Conservation (phyloP, 192 early-diverging fungal genomes). For the Diversispora eburnea region DNA sequence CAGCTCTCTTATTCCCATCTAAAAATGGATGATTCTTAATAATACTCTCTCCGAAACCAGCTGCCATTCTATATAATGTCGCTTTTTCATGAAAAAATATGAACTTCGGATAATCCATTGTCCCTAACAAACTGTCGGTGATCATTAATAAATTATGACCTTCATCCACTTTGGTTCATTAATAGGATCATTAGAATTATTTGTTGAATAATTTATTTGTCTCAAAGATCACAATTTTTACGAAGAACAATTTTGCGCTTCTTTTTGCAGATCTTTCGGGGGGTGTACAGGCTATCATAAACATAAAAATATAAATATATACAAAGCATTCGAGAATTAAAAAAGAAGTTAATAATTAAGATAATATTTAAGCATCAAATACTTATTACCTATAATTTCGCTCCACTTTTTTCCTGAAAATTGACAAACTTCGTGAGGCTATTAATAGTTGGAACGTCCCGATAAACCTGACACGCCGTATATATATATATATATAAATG, state of each 20-base stretch:
- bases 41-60: slow-evolving; percentile 13
- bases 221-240: slow-evolving; percentile 21
- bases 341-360: no score
- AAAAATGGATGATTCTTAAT: slow-evolving; percentile 22
- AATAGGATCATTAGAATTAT: background rate
- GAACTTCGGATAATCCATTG: background rate
- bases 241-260: background rate
- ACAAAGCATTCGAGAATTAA: no score
- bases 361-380: no score
- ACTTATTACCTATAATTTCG: no score
- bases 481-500: no score
- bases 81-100: slow-evolving; percentile 19
- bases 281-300: slow-evolving; percentile 10
- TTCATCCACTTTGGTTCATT: slow-evolving; percentile 1
- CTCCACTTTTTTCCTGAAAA: no score
- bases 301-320: no score
- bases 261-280: slow-evolving; percentile 7
- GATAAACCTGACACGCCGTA: no score
- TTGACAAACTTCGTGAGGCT: no score
- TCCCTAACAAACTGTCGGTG: background rate
- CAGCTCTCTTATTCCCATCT: slow-evolving; percentile 27
- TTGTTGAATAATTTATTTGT: background rate
- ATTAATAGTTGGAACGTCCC: no score
- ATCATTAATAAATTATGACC: background rate
- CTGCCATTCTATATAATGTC: slow-evolving; percentile 19